A percentile compares a stretch with the other conserved stretches of the same genome.
phyloP scores from a whole-genome alignment of 2,329 filamentous ascomycete species.

The Fusarium sp. region DNA sequence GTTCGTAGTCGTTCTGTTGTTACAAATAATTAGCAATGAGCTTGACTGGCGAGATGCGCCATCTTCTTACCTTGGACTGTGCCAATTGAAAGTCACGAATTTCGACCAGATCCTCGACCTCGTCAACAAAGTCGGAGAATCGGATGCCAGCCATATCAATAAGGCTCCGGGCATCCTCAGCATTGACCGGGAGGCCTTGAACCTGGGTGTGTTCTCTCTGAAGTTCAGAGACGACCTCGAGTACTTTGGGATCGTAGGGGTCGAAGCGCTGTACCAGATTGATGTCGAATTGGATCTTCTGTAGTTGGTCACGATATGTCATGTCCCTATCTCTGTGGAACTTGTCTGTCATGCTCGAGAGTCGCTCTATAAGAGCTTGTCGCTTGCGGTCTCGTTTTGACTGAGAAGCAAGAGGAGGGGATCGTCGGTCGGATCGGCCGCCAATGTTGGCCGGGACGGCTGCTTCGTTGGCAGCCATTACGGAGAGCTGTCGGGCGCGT shows the following conservation, averaged over 20 bases:
- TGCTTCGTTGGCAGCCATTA: conserved; percentile 54
- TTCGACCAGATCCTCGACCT: conserved; percentile 89
- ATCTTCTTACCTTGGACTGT: conserved; percentile 74
- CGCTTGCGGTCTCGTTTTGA: conserved; percentile 93
- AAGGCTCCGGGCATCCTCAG: conserved; percentile 62
- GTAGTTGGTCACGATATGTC: conserved; percentile 87
- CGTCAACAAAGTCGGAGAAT: conserved; percentile 85
- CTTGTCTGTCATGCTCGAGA: conserved; percentile 77
- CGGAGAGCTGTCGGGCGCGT: conserved; percentile 9
- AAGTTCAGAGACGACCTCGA: conserved; percentile 75
- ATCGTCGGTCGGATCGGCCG: conserved; percentile 50
- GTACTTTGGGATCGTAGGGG: conserved; percentile 75
- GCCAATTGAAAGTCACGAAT: conserved; percentile 85
- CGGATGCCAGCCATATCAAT: conserved; percentile 81
- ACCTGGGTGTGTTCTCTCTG: conserved; percentile 64
- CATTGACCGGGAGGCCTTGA: conserved; percentile 50
- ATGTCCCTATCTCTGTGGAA: conserved; percentile 84
- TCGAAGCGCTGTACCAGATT: conserved; percentile 86
- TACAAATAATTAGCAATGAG: conserved; percentile 26
- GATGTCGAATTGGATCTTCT: conserved; percentile 91
- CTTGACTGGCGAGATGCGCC: conserved; percentile 3
- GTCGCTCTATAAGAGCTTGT: conserved; percentile 80
- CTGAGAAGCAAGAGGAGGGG: conserved; percentile 53
- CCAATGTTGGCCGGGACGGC: conserved; percentile 46
- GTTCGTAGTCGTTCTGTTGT: conserved; percentile 68